Percentiles rank a stretch among this genome's conserved stretches.
These are phyloP conservation scores for Aspergillus flavus DNA, from an alignment of 2,329 filamentous ascomycete species.

Conservation along the genomic window DNA sequence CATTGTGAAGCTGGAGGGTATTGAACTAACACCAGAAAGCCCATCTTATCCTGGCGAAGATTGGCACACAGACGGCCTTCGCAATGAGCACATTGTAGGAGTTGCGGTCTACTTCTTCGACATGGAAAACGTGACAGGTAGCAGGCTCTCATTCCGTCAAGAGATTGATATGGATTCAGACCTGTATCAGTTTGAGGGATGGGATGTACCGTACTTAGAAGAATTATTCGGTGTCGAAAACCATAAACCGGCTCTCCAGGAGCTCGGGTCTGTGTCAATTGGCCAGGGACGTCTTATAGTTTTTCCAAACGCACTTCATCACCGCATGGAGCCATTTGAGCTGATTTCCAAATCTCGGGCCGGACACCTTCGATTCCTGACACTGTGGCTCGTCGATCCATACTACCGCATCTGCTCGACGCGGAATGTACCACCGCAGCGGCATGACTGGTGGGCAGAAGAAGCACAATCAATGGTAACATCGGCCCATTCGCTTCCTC, in stretches of 20 bases:
- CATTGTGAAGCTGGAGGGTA: slow-evolving; percentile 13
- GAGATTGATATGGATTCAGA: background rate
- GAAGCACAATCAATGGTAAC: background rate
- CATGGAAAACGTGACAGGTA: slow-evolving; percentile 11
- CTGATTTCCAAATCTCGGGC: slow-evolving; percentile 13
- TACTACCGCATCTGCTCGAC: slow-evolving; percentile 18
- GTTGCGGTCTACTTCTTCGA: slow-evolving; percentile 10
- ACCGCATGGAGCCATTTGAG: slow-evolving; percentile 12
- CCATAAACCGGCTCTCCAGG: slow-evolving; percentile 8
- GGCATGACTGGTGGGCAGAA: slow-evolving; percentile 36
- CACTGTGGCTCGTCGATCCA: slow-evolving; percentile 18
- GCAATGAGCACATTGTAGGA: slow-evolving; percentile 14
- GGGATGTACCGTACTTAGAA: slow-evolving; percentile 16
- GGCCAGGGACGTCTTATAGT: slow-evolving; percentile 13
- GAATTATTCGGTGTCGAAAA: slow-evolving; percentile 8
- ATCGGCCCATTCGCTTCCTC: background rate
- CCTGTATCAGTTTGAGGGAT: slow-evolving; percentile 1
- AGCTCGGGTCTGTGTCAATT: slow-evolving; percentile 16
- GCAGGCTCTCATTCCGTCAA: slow-evolving; percentile 15
- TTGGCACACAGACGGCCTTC: slow-evolving; percentile 15
- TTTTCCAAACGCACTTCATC: slow-evolving; percentile 14
- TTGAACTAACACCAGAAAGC: slow-evolving; percentile 15
- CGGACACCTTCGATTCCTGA: slow-evolving; percentile 13
- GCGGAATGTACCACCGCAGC: slow-evolving; percentile 17
- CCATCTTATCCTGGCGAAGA: slow-evolving; percentile 13